Base-by-base conservation (phyloP, 805 yeast species). In the Barnettozyma siamensis region DNA sequence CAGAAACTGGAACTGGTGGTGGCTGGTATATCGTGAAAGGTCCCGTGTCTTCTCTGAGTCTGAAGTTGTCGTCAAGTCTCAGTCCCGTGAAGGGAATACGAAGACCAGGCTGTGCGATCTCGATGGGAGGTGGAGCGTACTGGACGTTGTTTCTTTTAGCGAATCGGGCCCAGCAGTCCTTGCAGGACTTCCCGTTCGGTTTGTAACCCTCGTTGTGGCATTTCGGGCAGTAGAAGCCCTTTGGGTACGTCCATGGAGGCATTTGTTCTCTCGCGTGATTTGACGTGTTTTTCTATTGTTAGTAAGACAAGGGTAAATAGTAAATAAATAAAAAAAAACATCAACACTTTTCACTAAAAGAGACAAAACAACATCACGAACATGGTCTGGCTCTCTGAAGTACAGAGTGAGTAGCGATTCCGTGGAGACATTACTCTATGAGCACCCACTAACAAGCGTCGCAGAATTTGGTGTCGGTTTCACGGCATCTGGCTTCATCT, bases 381-480 rank as follows among this genome's bases (percentile, higher is more conserved):
- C 24, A 48, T 48, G 76, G 73, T 82, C 65, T 82, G 89, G 89
- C 70, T 82, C 42, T 75, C 86, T n/a, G 87, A 82, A 53, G 63
- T 77, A 49, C 89, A 82, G 55, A 82, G 87, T 80, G 70, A 18
- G 24, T 33, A n/a, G n/a, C n/a, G n/a, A n/a, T n/a, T n/a, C n/a
- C n/a, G n/a, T n/a, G n/a, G n/a, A n/a, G n/a, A n/a, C n/a, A n/a
- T n/a, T n/a, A n/a, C n/a, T n/a, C n/a, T n/a, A n/a, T n/a, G n/a
- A n/a, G n/a, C n/a, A n/a, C n/a, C n/a, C n/a, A 38, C 39, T 37
- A 42, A 43, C 53, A 38, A 31, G 39, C 11, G 5, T 2, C 5
- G 21, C 11, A 86, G 95, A 88, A 64, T 80, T 83, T 55, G 98
- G 98, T 29, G 96, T 87, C 16, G 96, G 87, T 3, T 83, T 88